These are phyloP conservation scores for Nicotiana knightiana DNA, from an alignment of 257 asterid species.

Conservation along the genomic window DNA sequence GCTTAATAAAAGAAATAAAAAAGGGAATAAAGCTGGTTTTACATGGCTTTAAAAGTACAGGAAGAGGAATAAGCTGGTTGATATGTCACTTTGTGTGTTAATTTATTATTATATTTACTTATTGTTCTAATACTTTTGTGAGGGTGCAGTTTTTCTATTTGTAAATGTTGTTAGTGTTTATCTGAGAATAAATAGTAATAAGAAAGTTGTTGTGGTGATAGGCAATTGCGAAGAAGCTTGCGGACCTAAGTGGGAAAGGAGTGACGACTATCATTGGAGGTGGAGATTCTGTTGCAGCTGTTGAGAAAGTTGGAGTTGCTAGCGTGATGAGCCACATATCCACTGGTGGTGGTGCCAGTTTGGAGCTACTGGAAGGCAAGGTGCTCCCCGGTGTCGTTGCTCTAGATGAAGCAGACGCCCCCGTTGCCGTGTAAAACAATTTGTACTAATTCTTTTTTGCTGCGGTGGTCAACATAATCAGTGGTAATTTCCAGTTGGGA, in stretches of 20 bases:
- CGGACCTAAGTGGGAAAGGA: slow-evolving; percentile 75
- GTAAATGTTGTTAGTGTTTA: neutral
- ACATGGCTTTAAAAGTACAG: neutral
- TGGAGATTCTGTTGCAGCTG: slow-evolving; percentile 92
- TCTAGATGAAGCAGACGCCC: slow-evolving; percentile 60
- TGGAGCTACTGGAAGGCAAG: slow-evolving; percentile 91
- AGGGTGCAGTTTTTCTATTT: neutral
- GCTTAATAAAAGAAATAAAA: neutral
- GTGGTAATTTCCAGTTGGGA: slow-evolving; percentile 18
- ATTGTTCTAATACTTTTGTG: neutral
- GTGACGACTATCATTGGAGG: slow-evolving; percentile 90
- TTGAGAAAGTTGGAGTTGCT: slow-evolving; percentile 89
- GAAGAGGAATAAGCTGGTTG: neutral
- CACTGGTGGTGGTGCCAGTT: slow-evolving; percentile 93
- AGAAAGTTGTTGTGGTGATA: slow-evolving; percentile 17
- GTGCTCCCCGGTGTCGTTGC: slow-evolving; percentile 83
- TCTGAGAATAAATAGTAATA: neutral
- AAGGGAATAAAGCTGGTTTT: neutral
- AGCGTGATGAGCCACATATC: slow-evolving; percentile 88
- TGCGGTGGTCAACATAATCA: neutral
- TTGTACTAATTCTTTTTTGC: slow-evolving; percentile 9
- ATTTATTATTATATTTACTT: neutral
- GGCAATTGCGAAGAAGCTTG: slow-evolving; percentile 77
- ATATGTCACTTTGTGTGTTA: neutral
- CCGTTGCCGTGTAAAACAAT: slow-evolving; percentile 56